phyloP scores from a whole-genome alignment of 2,329 filamentous ascomycete species.

The Dactylellina cionopaga region DNA sequence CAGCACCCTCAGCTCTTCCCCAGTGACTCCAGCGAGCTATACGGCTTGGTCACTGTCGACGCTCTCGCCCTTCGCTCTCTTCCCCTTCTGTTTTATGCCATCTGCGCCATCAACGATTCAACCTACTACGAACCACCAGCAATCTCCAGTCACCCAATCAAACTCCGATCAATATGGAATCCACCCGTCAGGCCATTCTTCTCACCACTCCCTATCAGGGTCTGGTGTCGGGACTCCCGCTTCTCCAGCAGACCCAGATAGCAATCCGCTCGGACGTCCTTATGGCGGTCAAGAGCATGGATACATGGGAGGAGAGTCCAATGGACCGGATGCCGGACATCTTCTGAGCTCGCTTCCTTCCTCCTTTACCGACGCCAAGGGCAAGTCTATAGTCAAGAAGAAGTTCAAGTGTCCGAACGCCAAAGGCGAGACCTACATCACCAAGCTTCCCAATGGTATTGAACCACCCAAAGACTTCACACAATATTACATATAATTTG shows the following conservation, averaged over 20 bases:
- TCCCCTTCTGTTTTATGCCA: constrained; percentile 51
- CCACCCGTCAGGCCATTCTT: constrained; percentile 13
- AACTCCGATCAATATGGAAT: constrained; percentile 42
- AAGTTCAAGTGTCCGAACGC: constrained; percentile 33
- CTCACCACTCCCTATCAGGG: constrained; percentile 30
- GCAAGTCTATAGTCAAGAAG: constrained; percentile 31
- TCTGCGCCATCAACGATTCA: constrained; percentile 42
- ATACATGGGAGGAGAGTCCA: not conserved
- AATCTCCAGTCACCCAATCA: constrained; percentile 9
- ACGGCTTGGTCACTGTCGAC: constrained; percentile 49
- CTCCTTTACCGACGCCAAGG: constrained; percentile 18
- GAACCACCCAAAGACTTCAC: not conserved
- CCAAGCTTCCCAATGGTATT: constrained; percentile 41
- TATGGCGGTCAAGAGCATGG: not conserved
- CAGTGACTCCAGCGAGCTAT: constrained; percentile 48
- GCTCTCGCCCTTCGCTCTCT: not conserved
- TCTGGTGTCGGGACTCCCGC: constrained; percentile 15
- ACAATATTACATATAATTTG: not conserved
- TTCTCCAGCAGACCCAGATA: not conserved
- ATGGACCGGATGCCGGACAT: constrained; percentile 1
- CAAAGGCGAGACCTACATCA: constrained; percentile 43
- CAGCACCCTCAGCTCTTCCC: not conserved
- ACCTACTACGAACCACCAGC: constrained; percentile 5
- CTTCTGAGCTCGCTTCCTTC: constrained; percentile 31
- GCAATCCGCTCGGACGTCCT: not conserved